Conservation (phyloP, 805 yeast genomes). For the Candida argentea region DNA sequence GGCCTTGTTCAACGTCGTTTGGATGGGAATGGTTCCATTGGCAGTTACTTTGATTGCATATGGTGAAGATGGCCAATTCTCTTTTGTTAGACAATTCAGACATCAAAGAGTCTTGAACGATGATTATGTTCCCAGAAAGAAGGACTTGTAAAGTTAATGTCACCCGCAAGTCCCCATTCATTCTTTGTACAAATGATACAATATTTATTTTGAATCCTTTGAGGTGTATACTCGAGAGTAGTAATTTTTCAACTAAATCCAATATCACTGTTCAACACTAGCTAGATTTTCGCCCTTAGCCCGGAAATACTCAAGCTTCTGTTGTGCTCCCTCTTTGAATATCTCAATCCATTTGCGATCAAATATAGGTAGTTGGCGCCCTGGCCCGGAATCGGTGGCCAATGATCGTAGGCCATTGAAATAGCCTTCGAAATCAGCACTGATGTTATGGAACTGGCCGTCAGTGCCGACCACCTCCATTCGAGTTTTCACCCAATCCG, state of each 20-base stretch:
- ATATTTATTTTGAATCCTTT: no score
- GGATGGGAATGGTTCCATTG: constrained; percentile 30
- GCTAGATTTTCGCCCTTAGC: no score
- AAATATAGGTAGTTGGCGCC: constrained; percentile 12
- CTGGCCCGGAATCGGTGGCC: constrained; percentile 15
- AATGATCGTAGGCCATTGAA: constrained; percentile 11
- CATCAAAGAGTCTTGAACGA: constrained; percentile 22
- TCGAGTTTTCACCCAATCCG: constrained; percentile 19
- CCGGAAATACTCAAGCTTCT: constrained; percentile 9
- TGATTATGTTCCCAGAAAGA: constrained; percentile 33
- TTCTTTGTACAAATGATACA: no score
- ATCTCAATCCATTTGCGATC: constrained; percentile 12
- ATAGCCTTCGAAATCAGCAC: constrained; percentile 13
- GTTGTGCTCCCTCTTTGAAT: constrained; percentile 11
- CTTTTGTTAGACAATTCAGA: constrained; percentile 25
- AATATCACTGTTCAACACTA: no score
- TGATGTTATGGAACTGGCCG: constrained; percentile 15
- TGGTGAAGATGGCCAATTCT: constrained; percentile 26
- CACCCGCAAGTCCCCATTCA: neutral
- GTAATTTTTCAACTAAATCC: no score
- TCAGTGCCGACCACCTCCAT: constrained; percentile 17
- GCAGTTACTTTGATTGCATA: constrained; percentile 28
- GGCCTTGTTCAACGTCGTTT: constrained; percentile 22
- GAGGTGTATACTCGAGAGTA: no score
- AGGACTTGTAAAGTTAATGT: constrained; percentile 23